phyloP scores from a whole-genome alignment of 257 asterid genomes.

The Cynanchum wilfordii region DNA sequence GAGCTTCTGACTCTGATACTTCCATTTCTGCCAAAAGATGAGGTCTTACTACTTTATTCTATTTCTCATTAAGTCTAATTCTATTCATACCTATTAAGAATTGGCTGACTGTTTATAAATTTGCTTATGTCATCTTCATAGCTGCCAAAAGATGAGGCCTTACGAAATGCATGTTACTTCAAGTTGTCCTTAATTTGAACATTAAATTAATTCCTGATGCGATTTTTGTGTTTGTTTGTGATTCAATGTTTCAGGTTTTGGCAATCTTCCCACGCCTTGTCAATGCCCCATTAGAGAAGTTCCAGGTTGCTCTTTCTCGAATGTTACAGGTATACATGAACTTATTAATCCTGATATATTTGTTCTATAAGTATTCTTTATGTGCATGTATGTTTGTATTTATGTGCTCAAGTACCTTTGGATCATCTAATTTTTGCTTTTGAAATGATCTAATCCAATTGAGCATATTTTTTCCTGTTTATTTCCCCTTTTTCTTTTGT shows the following conservation, averaged over 20 bases:
- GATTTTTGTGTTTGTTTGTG: neutral
- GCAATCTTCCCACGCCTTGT: slow-evolving; percentile 73
- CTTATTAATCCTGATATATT: neutral
- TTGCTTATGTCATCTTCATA: too few relatives aligned
- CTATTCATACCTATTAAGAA: slow-evolving; percentile 13
- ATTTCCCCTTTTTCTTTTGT: neutral
- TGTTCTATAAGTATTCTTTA: neutral
- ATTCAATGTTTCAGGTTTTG: slow-evolving; percentile 56
- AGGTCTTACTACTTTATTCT: slow-evolving; percentile 46
- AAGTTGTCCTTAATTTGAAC: neutral
- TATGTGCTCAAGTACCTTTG: neutral
- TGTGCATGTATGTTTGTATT: neutral
- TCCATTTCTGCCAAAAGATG: slow-evolving; percentile 80
- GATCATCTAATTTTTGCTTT: neutral
- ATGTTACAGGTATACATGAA: slow-evolving; percentile 62
- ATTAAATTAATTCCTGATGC: neutral
- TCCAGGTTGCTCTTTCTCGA: slow-evolving; percentile 73
- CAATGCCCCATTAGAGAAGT: slow-evolving; percentile 69
- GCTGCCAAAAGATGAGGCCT: too few relatives aligned
- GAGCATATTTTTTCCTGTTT: neutral
- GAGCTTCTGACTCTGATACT: slow-evolving; percentile 74
- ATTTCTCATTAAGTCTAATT: slow-evolving; percentile 10
- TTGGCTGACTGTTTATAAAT: slow-evolving; percentile 6
- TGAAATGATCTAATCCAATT: neutral
- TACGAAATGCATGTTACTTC: neutral